phyloP scores from a whole-genome alignment of 805 yeast species.

The Dipodascus geniculatus region DNA sequence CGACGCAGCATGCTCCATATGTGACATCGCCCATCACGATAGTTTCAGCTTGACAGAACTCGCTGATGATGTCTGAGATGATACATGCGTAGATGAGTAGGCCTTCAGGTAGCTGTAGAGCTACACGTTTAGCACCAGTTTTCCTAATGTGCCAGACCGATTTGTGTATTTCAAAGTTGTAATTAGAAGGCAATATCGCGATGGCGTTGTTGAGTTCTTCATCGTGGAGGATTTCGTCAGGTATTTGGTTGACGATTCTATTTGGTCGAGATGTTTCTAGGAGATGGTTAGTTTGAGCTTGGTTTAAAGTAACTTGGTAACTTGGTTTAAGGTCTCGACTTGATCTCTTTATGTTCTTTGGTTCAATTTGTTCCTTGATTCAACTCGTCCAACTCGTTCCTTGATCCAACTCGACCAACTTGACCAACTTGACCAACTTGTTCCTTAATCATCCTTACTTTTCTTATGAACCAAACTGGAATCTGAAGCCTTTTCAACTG shows the following conservation, averaged over 20 bases:
- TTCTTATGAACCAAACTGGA: neutral
- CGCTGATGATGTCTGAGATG: constrained; percentile 85
- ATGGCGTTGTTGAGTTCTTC: constrained; percentile 77
- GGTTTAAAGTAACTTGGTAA: no score
- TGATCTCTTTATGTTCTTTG: no score
- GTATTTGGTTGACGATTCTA: constrained; percentile 67
- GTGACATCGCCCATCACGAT: constrained; percentile 98
- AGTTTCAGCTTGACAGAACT: constrained; percentile 75
- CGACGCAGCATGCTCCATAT: constrained; percentile 97
- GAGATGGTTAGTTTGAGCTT: constrained; percentile 1
- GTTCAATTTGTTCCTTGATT: no score
- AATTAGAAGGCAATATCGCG: constrained; percentile 72
- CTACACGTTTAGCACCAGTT: constrained; percentile 66
- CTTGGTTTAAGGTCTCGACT: no score
- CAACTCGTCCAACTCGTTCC: no score
- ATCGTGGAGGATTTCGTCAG: constrained; percentile 72
- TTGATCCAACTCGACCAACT: no score
- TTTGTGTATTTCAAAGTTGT: constrained; percentile 92
- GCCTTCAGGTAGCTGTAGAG: constrained; percentile 97
- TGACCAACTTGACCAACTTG: no score
- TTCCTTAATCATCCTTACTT: neutral
- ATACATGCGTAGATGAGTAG: constrained; percentile 76
- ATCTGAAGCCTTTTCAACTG: neutral
- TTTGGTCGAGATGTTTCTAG: constrained; percentile 20
- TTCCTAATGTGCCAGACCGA: constrained; percentile 88